Evolutionary conservation across 208 protist species (phyloP), one percentile per base, ranked within the genome.

Genomic region (Blastocrithidia nonstop): DNA sequence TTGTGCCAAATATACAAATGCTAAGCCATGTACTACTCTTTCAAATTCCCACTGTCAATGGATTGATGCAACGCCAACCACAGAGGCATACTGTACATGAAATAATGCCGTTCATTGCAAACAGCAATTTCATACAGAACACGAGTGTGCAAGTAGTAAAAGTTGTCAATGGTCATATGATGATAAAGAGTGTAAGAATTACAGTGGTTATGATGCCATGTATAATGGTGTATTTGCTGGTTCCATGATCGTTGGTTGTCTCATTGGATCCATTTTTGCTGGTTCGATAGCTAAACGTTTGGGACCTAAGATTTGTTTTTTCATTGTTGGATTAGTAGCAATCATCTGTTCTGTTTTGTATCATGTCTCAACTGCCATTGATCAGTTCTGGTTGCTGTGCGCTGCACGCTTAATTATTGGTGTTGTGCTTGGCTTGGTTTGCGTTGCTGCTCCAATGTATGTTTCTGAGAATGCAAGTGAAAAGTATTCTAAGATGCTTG

Each of bases 171-270:
- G 71, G 75, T 64, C 43, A 19, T 83, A 80, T 61, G 40, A 38
- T 22, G 33, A 43, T 17, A 15, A 26, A 6, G 50, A 63, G 41
- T 86, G 75, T 57, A 46, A 61, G 44, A 71, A 86, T 54, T 51
- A 48, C 6, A 49, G 20, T n/a, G 80, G 74, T 27, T 82, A 66
- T 66, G 64, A 31, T 19, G 51, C 75, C 11, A 38, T 57, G 27
- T 54, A 86, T 13, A 79, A 49, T 45, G 80, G 80, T 54, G 81
- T 83, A 52, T 89, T 91, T 45, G 69, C 76, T 50, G 69, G 65
- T n/a, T 41, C 77, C 43, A 86, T 92, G 77, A 88, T 87, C 59
- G 40, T 80, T 29, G 82, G 77, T 28, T 76, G 64, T 56, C 42
- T 83, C 53, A 59, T 91, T 53, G 77, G 82, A 20, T 75, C 82